Percentiles rank a stretch among this genome's conserved stretches.
Conservation (phyloP, 1,139 yeast species). For the Saccharomyces pastorianus region DNA sequence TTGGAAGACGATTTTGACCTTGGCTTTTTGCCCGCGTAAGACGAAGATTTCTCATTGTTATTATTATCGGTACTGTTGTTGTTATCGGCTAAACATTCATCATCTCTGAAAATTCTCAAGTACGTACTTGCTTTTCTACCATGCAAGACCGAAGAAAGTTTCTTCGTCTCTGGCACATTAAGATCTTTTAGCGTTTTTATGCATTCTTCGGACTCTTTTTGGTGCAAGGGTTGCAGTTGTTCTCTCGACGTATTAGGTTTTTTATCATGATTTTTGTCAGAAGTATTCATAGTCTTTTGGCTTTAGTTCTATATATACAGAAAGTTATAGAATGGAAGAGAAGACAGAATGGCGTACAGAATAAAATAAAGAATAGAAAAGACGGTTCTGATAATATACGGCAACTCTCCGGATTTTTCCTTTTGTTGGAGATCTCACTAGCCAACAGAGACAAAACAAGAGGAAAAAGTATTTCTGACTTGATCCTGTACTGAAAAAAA, state of each 20-base stretch:
- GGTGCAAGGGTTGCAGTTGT: not conserved
- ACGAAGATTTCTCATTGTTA: not conserved
- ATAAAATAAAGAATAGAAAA: not conserved
- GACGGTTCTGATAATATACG: not conserved
- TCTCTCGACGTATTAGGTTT: not conserved
- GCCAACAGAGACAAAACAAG: not conserved
- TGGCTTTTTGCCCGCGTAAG: not conserved
- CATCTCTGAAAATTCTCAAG: constrained; percentile 29
- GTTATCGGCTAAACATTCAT: constrained; percentile 11
- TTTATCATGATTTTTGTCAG: not conserved
- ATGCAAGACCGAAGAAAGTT: constrained; percentile 18
- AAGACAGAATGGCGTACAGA: not conserved
- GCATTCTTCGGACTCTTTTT: not conserved
- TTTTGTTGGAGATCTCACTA: not conserved
- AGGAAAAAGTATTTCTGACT: not conserved
- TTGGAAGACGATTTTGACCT: not conserved
- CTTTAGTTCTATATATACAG: not conserved
- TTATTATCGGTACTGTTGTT: not conserved
- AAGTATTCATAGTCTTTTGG: not conserved
- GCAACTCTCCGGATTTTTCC: not conserved
- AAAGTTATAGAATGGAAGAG: not conserved
- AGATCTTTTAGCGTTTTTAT: constrained; percentile 16
- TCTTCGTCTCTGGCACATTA: constrained; percentile 19
- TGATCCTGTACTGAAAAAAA: not conserved
- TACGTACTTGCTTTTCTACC: constrained; percentile 33